Evolutionary conservation across 495 filamentous ascomycete genomes (phyloP).

Genomic region (Immersiella caudata): DNA sequence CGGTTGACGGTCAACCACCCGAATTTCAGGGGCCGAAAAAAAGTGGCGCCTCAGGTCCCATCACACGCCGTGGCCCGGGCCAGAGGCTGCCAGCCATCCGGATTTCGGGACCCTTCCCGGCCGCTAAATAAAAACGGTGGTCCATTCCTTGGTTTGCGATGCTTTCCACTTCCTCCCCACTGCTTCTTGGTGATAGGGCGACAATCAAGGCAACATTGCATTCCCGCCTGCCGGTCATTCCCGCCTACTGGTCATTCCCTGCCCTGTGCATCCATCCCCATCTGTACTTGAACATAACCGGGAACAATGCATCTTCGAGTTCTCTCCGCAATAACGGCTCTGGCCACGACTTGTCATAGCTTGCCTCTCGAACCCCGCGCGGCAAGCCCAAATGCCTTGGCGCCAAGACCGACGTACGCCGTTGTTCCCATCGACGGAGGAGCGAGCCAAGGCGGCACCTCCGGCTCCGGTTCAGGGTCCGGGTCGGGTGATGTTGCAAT

Average conservation of each 20-base stretch:
- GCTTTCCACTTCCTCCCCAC: conserved; percentile 7
- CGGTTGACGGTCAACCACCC: conserved; percentile 28
- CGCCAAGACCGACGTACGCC: conserved; percentile 35
- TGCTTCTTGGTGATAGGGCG: not conserved
- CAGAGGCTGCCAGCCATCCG: conserved; percentile 26
- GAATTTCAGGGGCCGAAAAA: conserved; percentile 23
- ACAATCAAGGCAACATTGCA: conserved; percentile 15
- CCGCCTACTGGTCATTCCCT: not conserved
- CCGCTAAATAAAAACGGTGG: conserved; percentile 12
- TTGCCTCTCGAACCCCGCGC: conserved; percentile 25
- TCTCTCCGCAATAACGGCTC: conserved; percentile 9
- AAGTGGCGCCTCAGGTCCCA: not conserved
- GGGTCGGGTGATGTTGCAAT: conserved; percentile 15
- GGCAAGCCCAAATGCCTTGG: conserved; percentile 7
- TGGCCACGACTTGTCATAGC: conserved; percentile 19
- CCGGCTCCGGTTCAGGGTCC: conserved; percentile 25
- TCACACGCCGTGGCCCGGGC: conserved; percentile 1
- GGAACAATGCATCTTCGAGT: conserved; percentile 18
- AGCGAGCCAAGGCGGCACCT: conserved; percentile 16
- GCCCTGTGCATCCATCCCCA: conserved; percentile 5
- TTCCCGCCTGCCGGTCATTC: no score
- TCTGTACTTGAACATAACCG: conserved; percentile 23
- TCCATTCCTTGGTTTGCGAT: conserved; percentile 9
- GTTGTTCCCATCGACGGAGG: conserved; percentile 37
- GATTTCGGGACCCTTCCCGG: conserved; percentile 14